Evolutionary conservation across 176 grass and related monocot species (phyloP).

Genomic region (Guadua angustifolia): DNA sequence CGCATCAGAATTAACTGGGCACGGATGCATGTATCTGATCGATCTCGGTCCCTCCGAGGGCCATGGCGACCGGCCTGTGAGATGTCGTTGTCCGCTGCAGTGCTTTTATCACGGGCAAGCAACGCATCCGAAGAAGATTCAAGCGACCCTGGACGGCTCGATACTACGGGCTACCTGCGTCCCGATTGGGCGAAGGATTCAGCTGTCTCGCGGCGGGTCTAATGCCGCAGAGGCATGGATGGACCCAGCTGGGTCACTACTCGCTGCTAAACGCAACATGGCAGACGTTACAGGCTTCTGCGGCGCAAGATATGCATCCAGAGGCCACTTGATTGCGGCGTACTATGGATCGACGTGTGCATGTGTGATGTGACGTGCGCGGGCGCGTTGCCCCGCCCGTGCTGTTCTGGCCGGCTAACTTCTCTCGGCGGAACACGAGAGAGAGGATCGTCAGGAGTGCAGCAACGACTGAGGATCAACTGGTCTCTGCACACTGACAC

Average conservation of each 20-base stretch:
- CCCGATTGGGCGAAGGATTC: background rate
- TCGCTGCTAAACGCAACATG: background rate
- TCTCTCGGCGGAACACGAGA: too few relatives aligned
- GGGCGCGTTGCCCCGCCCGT: background rate
- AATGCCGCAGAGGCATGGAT: background rate
- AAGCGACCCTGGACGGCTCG: background rate
- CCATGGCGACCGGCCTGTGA: background rate
- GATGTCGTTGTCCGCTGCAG: constrained; percentile 16
- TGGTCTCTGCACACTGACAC: background rate
- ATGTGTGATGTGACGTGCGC: background rate
- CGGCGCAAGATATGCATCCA: background rate
- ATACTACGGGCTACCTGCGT: background rate
- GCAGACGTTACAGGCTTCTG: background rate
- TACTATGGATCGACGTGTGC: background rate
- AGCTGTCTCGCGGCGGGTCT: background rate
- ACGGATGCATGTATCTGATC: background rate
- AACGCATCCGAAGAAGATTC: background rate
- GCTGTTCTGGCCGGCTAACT: background rate
- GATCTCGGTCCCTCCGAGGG: background rate
- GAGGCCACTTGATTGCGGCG: background rate
- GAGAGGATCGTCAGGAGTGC: background rate
- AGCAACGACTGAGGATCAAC: background rate
- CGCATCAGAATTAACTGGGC: background rate
- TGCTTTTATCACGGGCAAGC: background rate
- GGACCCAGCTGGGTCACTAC: background rate